Conservation (phyloP, 176 grass and related monocot genomes). For the Bonia amplexicaulis region DNA sequence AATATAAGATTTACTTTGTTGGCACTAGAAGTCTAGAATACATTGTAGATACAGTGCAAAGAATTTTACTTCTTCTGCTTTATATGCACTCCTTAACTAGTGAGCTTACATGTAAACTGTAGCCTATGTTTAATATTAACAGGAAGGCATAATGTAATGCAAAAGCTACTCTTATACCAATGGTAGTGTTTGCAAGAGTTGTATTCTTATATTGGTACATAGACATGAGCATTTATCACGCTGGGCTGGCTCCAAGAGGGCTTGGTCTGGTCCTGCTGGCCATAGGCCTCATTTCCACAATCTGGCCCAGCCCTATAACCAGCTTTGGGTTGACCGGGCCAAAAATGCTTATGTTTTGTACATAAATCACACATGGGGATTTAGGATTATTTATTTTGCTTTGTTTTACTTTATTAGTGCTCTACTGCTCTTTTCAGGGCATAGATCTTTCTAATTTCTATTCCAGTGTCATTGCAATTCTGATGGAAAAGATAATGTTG, state of each 20-base stretch:
- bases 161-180: background rate
- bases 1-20: slow-evolving; percentile 20
- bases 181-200: slow-evolving; percentile 11
- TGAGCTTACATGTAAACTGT: slow-evolving; percentile 7
- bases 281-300: background rate
- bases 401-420: background rate
- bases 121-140: background rate
- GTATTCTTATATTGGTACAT: background rate
- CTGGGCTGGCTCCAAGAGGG: background rate
- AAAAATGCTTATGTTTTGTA: slow-evolving; percentile 1
- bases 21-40: background rate
- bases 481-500: background rate
- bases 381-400: background rate
- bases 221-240: background rate
- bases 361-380: background rate
- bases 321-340: background rate
- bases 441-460: background rate
- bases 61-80: background rate
- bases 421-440: background rate
- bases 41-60: background rate
- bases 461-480: background rate
- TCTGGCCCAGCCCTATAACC: background rate
- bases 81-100: background rate
- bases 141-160: background rate
- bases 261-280: background rate